Evolutionary conservation across 2,329 filamentous ascomycete species (phyloP).

Genomic region (Calonectria pseudoturangicola): DNA sequence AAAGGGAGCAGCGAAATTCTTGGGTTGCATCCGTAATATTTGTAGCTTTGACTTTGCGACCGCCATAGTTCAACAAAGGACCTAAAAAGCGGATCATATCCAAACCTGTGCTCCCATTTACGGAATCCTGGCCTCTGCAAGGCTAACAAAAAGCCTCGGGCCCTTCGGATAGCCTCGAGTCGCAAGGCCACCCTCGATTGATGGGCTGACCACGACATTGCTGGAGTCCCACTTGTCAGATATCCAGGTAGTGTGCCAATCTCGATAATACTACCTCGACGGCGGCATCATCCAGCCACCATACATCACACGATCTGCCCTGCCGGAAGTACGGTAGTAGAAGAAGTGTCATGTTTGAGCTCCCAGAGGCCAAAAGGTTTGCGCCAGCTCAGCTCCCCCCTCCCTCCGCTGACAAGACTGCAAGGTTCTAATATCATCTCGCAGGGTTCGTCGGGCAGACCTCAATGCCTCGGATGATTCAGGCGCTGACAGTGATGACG

Average conservation of each 20-base stretch:
- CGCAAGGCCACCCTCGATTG: constrained; percentile 26
- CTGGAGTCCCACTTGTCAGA: constrained; percentile 27
- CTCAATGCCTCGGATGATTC: constrained; percentile 63
- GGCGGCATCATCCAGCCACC: constrained; percentile 35
- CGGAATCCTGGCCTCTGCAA: constrained; percentile 19
- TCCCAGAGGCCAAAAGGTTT: constrained; percentile 59
- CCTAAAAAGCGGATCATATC: constrained; percentile 44
- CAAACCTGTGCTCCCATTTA: constrained; percentile 31
- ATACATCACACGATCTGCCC: constrained; percentile 20
- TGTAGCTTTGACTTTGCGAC: constrained; percentile 25
- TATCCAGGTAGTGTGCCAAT: constrained; percentile 35
- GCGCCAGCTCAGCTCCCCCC: neutral
- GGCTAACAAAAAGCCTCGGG: constrained; percentile 7
- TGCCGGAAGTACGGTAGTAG: constrained; percentile 21
- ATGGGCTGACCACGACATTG: constrained; percentile 31
- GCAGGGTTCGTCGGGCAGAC: constrained; percentile 74
- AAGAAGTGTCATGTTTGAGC: constrained; percentile 54
- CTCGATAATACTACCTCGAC: constrained; percentile 45
- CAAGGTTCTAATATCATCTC: constrained; percentile 33
- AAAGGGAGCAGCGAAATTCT: constrained; percentile 45
- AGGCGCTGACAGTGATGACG: constrained; percentile 55
- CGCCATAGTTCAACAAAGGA: constrained; percentile 24
- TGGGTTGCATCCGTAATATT: constrained; percentile 43
- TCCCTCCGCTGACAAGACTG: neutral
- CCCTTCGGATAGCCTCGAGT: constrained; percentile 17